Base-by-base conservation (phyloP, 2,329 filamentous ascomycete species). In the Fusarium stilboides region DNA sequence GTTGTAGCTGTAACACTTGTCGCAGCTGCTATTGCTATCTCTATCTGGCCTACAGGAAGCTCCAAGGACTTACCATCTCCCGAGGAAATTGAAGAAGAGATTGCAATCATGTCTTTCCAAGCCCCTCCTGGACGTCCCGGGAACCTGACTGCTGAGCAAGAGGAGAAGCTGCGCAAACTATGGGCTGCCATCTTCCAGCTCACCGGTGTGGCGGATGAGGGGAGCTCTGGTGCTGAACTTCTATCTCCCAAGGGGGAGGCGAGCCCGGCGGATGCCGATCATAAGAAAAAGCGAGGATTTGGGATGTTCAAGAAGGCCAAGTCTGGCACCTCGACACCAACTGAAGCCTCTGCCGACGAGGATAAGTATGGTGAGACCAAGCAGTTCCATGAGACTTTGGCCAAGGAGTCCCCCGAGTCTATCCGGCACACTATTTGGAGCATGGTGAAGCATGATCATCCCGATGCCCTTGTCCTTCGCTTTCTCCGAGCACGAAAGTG, bases 371-470 rank as follows among this genome's bases (percentile, higher is more conserved):
- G 94, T 46, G 92, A 96, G 80, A 92, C 88, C 37, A 96, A 95
- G 80, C 90, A 94, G 50, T 98, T 94, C 80, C 88, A 93, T 72
- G 89, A 95, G 40, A 93, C 94, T 1, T 81, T 99, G 12, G 90
- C 91, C 49, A 93, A 87, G 62, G 87, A 92, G 75, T 87, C 89
- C 1, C 93, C 95, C 1, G 93, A 97, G 74, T 86, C 91, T 43
- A 88, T 99, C 69, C 89, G 94, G 53, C 84, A 86, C 17, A 91
- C 94, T 0, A 92, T 98, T 77, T 98, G 96, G 96, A 87, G 84
- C 71, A 97, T 98, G 94, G 88, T 95, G 61, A 99, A 98, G 83
- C 91, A 96, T 75, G 96, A 99, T 76, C 89, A 98, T 77, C 96
- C 96, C 0, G 96, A 99, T 80, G 92, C 91, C 4, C 83, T 97